Conservation (phyloP, 2,329 filamentous ascomycete genomes). For the Paecilomyces fulvus region DNA sequence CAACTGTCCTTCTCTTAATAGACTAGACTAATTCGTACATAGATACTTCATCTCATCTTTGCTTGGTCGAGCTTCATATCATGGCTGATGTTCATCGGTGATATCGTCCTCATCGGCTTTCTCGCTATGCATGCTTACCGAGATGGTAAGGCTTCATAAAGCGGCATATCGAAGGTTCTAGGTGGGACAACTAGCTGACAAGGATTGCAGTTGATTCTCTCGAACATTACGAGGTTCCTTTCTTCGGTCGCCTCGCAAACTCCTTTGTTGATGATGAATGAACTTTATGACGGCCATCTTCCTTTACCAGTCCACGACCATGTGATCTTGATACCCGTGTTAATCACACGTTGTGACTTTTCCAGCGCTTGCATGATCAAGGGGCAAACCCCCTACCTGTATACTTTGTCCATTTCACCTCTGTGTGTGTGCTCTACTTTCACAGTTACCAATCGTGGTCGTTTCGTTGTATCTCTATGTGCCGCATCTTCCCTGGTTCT, state of each 20-base stretch:
- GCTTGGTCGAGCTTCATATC: conserved; percentile 76
- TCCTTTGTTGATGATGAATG: conserved; percentile 84
- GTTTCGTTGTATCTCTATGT: not conserved
- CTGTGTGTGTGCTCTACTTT: not conserved
- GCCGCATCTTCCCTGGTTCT: not conserved
- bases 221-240: conserved; percentile 71
- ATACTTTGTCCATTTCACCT: not conserved
- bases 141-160: conserved; percentile 53
- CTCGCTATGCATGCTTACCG: conserved; percentile 71
- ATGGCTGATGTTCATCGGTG: conserved; percentile 71
- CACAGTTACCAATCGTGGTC: not conserved
- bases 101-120: conserved; percentile 67
- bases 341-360: conserved; percentile 4
- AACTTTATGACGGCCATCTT: conserved; percentile 8
- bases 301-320: conserved; percentile 1
- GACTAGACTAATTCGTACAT: conserved; percentile 25
- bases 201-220: conserved; percentile 49
- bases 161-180: not conserved
- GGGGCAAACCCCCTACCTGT: not conserved
- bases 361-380: conserved; percentile 3
- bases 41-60: conserved; percentile 76
- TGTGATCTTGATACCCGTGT: conserved; percentile 12
- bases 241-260: conserved; percentile 77
- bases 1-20: conserved; percentile 2
- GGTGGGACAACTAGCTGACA: not conserved